Evolutionary conservation across 78 protist genomes (phyloP).

Genomic region (Polysphondylium violaceum): DNA sequence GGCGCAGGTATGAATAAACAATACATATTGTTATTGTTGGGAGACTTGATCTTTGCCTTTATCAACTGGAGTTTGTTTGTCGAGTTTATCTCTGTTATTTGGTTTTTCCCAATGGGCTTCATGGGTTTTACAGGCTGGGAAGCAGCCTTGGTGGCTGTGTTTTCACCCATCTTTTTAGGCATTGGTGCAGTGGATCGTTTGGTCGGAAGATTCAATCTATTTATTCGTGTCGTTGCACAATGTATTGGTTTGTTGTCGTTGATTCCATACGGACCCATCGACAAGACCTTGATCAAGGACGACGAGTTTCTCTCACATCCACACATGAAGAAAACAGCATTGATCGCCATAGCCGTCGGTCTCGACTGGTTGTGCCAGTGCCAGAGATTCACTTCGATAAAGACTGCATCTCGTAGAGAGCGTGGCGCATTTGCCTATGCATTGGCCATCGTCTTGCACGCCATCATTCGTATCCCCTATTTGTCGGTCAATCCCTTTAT

Average conservation of each 20-base stretch:
- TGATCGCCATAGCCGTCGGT: constrained; percentile 43
- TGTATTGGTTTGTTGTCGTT: constrained; percentile 24
- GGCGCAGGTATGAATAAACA: constrained; percentile 22
- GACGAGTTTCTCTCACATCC: constrained; percentile 32
- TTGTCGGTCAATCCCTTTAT: constrained; percentile 53
- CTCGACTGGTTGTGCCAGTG: constrained; percentile 57
- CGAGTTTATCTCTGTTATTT: constrained; percentile 62
- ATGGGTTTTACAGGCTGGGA: constrained; percentile 81
- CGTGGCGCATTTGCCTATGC: constrained; percentile 66
- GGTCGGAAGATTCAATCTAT: constrained; percentile 7
- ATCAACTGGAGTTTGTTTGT: constrained; percentile 63
- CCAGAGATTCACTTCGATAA: background rate
- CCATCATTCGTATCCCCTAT: constrained; percentile 46
- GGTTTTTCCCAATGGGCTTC: constrained; percentile 80
- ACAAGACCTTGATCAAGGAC: constrained; percentile 6
- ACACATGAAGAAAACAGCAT: constrained; percentile 68
- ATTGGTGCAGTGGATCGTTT: constrained; percentile 16
- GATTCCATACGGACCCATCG: constrained; percentile 43
- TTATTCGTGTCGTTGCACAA: constrained; percentile 5
- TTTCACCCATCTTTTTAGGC: constrained; percentile 38
- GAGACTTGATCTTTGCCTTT: constrained; percentile 28
- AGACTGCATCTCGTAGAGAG: constrained; percentile 35
- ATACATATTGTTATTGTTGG: constrained; percentile 10
- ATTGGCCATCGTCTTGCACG: constrained; percentile 54
- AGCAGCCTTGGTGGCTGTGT: constrained; percentile 29